Base-by-base conservation (phyloP, 768 basidiomycete species). In the Serendipita sp. region DNA sequence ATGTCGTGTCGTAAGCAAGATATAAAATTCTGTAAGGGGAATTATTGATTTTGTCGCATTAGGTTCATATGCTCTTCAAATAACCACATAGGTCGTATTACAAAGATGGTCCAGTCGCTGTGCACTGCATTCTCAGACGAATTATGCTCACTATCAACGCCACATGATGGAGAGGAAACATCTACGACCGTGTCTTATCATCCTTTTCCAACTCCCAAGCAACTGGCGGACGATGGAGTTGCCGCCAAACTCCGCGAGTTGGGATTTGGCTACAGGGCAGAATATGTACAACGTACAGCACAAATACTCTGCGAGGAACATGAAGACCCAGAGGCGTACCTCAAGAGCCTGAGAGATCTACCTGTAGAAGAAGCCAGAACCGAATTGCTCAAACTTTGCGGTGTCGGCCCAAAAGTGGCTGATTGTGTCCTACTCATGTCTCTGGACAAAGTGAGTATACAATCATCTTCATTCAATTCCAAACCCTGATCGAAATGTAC, bases 1-100 rank as follows among this genome's bases (percentile, higher is more conserved):
- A 89, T 70, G 80, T 98, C 34, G 76, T 97, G 48, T 92, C 91
- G 93, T 96, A 74, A 70, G 89, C 96, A 74, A 70, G 89, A 7
- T 41, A 13, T 83, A 28, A 18, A 38, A 3, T 24, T 1, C 24
- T 24, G 24, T 44, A 32, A 16, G 16, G 28, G 45, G 45, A 32
- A 62, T 18, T 24, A 13, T 18, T 24, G 24, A 24, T 24, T 24
- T 1, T 24, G 24, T 24, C 24, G 24, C 24, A 1, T 24, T 63
- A 95, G 94, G 7, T 99, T 98, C 76, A 96, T 99, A 68, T 98
- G 95, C 72, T 96, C 93, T 2, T 90, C 92, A 2, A 97, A 97
- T 71, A 98, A 98, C 73, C 93, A 98, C 70, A 98, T 99, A 62
- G 75, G 83, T 3, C 88, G 96, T 3, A 99, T 99, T 70, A 88